These are phyloP conservation scores for Eucalyptus cloeziana DNA, from an alignment of 345 rosid genomes.

Conservation along the genomic window DNA sequence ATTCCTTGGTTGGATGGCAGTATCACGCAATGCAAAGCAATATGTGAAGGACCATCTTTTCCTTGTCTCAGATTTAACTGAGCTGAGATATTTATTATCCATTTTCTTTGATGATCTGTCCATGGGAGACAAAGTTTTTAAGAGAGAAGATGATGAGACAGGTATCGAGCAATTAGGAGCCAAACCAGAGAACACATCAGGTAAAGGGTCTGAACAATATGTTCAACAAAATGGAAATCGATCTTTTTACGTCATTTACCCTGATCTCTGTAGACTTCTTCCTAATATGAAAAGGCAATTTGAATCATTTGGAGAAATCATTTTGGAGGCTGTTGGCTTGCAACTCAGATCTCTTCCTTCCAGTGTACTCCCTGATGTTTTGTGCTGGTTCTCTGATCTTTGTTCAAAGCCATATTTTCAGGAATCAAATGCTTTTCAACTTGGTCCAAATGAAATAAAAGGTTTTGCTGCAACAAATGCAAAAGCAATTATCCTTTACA, in stretches of 20 bases:
- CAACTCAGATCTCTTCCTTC: conserved; percentile 57
- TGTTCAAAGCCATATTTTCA: conserved; percentile 49
- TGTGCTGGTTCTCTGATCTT: conserved; percentile 80
- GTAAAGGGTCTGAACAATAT: conserved; percentile 8
- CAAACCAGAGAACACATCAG: background rate
- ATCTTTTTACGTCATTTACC: conserved; percentile 50
- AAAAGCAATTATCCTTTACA: conserved; percentile 59
- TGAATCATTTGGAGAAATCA: conserved; percentile 53
- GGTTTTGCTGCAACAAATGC: conserved; percentile 65
- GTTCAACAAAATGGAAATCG: conserved; percentile 14
- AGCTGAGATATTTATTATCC: conserved; percentile 45
- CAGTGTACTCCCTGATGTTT: conserved; percentile 46
- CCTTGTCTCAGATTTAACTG: conserved; percentile 57
- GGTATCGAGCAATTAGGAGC: conserved; percentile 7
- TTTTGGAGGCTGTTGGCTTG: conserved; percentile 73
- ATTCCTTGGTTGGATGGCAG: conserved; percentile 89
- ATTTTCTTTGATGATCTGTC: conserved; percentile 71
- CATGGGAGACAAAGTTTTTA: conserved; percentile 20
- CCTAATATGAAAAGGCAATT: conserved; percentile 65
- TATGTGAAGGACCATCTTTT: conserved; percentile 36
- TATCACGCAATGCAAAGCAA: conserved; percentile 54
- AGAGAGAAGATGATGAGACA: conserved; percentile 17
- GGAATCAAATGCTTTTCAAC: conserved; percentile 7
- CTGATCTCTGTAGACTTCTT: conserved; percentile 50
- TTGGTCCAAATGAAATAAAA: conserved; percentile 24